phyloP scores from a whole-genome alignment of 495 filamentous ascomycete genomes.

The Extremus antarcticus region DNA sequence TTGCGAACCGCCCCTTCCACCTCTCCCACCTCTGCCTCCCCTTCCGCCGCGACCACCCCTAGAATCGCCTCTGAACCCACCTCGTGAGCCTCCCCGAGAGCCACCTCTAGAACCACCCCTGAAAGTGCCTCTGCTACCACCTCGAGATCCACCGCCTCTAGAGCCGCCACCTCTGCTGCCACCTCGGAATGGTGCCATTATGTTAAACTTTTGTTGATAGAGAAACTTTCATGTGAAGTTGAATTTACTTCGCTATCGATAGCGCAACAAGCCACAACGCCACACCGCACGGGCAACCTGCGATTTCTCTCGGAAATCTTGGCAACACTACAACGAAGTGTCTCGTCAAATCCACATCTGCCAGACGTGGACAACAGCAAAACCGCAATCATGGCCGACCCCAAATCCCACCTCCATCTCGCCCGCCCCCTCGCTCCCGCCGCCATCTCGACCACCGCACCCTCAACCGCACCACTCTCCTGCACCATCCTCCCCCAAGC shows the following conservation, averaged over 20 bases:
- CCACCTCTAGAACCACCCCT: not conserved
- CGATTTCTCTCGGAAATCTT: slow-evolving; percentile 16
- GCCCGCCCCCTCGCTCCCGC: slow-evolving; percentile 80
- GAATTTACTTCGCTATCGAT: not conserved
- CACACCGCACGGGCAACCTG: too few relatives aligned
- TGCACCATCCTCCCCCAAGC: slow-evolving; percentile 94
- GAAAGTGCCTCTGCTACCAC: not conserved
- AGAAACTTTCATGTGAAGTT: not conserved
- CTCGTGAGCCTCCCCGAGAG: slow-evolving; percentile 6
- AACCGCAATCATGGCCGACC: slow-evolving; percentile 54
- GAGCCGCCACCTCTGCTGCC: slow-evolving; percentile 23
- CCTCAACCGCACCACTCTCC: slow-evolving; percentile 76
- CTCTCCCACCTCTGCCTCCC: slow-evolving; percentile 4
- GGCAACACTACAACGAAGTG: slow-evolving; percentile 4
- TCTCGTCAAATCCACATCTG: too few relatives aligned
- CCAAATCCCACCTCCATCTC: slow-evolving; percentile 87
- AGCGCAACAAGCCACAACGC: not conserved
- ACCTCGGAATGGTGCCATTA: slow-evolving; percentile 16
- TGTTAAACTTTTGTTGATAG: not conserved
- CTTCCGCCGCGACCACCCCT: slow-evolving; percentile 23
- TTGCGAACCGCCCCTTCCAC: not conserved
- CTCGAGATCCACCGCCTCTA: too few relatives aligned
- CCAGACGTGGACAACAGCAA: not conserved
- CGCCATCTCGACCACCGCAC: slow-evolving; percentile 60
- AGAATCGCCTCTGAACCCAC: slow-evolving; percentile 19